phyloP scores from a whole-genome alignment of 1,284 basidiomycete genomes.

The Pseudozyma thailandica region DNA sequence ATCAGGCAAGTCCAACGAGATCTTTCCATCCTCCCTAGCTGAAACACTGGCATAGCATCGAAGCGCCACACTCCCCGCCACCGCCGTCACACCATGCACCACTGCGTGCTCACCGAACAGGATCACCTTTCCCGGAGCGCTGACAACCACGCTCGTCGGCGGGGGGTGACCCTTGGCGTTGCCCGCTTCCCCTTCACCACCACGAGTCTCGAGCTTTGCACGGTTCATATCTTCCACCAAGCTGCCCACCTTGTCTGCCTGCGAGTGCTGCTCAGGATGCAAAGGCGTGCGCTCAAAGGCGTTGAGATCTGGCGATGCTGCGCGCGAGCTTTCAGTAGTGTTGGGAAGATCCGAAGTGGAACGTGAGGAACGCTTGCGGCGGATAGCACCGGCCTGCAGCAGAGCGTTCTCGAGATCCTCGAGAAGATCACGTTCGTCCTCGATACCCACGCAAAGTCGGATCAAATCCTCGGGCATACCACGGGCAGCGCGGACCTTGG shows the following conservation, averaged over 20 bases:
- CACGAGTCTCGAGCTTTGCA: slow-evolving; percentile 57
- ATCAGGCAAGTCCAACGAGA: slow-evolving; percentile 84
- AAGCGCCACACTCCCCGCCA: slow-evolving; percentile 93
- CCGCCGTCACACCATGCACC: slow-evolving; percentile 94
- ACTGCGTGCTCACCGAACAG: slow-evolving; percentile 99
- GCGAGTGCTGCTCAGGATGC: slow-evolving; percentile 15
- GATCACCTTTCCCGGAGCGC: slow-evolving; percentile 93
- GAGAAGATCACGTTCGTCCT: slow-evolving; percentile 89
- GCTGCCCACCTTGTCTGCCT: slow-evolving; percentile 38
- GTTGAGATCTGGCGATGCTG: slow-evolving; percentile 39
- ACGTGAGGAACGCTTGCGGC: slow-evolving; percentile 26
- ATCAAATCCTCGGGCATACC: slow-evolving; percentile 97
- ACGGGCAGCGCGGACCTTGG: slow-evolving; percentile 88
- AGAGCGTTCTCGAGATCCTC: slow-evolving; percentile 95
- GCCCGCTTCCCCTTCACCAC: slow-evolving; percentile 54
- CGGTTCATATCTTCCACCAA: slow-evolving; percentile 54
- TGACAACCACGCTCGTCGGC: slow-evolving; percentile 57
- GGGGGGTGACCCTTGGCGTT: slow-evolving; percentile 24
- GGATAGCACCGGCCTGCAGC: slow-evolving; percentile 87
- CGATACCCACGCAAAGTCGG: slow-evolving; percentile 96
- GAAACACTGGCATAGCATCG: slow-evolving; percentile 90
- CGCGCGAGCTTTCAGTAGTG: slow-evolving; percentile 36
- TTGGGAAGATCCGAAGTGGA: not conserved
- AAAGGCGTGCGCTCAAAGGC: slow-evolving; percentile 45
- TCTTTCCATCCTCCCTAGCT: slow-evolving; percentile 78